A percentile compares a stretch with the other conserved stretches of the same genome.
phyloP scores from a whole-genome alignment of 176 grass and related monocot genomes.

The Zizania latifolia region DNA sequence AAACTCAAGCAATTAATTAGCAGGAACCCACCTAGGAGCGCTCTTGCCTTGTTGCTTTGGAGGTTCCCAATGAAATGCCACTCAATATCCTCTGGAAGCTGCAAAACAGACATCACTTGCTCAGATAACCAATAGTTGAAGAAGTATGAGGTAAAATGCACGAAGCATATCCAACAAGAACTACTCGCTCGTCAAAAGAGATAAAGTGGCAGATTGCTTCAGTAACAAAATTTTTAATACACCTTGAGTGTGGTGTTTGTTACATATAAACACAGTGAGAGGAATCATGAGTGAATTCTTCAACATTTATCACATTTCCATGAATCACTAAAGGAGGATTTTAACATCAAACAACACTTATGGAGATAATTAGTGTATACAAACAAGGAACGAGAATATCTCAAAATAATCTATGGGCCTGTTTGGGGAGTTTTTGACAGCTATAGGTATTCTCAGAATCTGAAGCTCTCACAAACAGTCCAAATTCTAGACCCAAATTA shows the following conservation, averaged over 20 bases:
- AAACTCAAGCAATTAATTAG: not conserved
- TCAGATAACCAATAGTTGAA: constrained; percentile 9
- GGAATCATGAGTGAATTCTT: not conserved
- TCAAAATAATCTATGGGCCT: not conserved
- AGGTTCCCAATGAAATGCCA: constrained; percentile 97
- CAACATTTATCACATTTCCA: not conserved
- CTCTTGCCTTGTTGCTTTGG: constrained; percentile 89
- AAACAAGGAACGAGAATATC: not conserved
- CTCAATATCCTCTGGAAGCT: constrained; percentile 92
- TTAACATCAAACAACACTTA: not conserved
- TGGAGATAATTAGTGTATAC: no score
- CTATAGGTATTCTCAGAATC: no score
- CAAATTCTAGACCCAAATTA: no score
- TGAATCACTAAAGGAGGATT: not conserved
- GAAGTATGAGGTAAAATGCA: not conserved
- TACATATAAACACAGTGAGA: not conserved
- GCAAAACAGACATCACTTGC: constrained; percentile 24
- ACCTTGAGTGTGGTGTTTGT: not conserved
- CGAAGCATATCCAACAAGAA: not conserved
- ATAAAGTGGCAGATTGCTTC: not conserved
- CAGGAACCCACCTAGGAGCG: constrained; percentile 55
- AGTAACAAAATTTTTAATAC: not conserved
- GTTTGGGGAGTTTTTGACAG: no score
- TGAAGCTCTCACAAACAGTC: no score
- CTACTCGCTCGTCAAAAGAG: not conserved